Conservation (phyloP, 495 filamentous ascomycete species). For the Barbatosphaeria neglecta region DNA sequence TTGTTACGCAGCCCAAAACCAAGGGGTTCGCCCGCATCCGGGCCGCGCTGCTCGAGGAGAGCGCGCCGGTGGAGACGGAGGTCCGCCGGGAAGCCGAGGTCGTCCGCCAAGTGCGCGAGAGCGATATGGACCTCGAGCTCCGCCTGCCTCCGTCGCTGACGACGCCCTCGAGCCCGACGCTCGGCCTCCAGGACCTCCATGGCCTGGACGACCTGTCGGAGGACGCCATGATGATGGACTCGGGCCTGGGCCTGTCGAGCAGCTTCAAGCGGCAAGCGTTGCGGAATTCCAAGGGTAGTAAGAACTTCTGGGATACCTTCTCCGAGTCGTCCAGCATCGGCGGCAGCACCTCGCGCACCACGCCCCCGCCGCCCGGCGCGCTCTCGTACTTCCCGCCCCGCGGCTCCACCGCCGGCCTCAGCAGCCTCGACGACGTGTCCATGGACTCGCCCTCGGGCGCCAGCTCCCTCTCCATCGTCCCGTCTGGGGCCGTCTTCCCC, state of each 20-base stretch:
- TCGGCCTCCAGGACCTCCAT: slow-evolving; percentile 31
- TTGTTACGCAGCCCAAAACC: slow-evolving; percentile 61
- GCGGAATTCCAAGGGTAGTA: slow-evolving; percentile 51
- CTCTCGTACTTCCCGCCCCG: slow-evolving; percentile 40
- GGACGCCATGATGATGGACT: slow-evolving; percentile 47
- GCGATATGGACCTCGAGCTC: slow-evolving; percentile 41
- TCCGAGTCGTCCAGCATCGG: slow-evolving; percentile 40
- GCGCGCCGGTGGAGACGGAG: slow-evolving; percentile 75
- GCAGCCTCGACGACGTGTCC: slow-evolving; percentile 57
- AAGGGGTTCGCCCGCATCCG: slow-evolving; percentile 89
- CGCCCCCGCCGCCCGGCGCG: slow-evolving; percentile 52
- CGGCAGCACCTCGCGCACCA: slow-evolving; percentile 39
- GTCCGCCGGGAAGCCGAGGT: slow-evolving; percentile 88
- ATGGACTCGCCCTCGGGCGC: slow-evolving; percentile 60
- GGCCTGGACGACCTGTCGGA: slow-evolving; percentile 47
- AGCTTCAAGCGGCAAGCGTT: slow-evolving; percentile 63
- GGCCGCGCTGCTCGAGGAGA: slow-evolving; percentile 80
- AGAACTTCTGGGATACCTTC: slow-evolving; percentile 72
- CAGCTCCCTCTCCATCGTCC: slow-evolving; percentile 13
- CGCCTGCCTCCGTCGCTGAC: slow-evolving; percentile 33
- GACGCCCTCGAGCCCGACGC: slow-evolving; percentile 39
- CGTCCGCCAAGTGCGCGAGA: slow-evolving; percentile 82
- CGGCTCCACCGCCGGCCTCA: slow-evolving; percentile 48
- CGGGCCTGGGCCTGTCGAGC: slow-evolving; percentile 40
- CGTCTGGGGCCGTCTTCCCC: slow-evolving; percentile 1